Base-by-base conservation (phyloP, 2,329 filamentous ascomycete species). In the Amphichorda felina region DNA sequence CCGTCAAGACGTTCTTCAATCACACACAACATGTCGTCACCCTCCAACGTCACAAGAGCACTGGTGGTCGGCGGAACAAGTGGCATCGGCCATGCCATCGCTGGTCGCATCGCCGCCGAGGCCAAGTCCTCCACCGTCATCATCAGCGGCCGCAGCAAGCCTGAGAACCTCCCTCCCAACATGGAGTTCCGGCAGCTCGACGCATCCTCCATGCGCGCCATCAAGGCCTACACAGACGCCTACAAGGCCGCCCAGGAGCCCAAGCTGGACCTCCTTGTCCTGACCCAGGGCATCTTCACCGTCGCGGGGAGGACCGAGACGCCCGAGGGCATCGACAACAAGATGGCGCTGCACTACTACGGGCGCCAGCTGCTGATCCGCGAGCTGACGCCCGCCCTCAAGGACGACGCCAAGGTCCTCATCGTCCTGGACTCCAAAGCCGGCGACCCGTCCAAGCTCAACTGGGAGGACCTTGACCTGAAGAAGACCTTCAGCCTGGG, bases 341-440 rank as follows among this genome's bases (percentile, higher is more conserved):
- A 65, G 41, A 58, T 66, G 50, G 56, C 54, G 0, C 47, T 67
- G n/a, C 60, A 64, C 37, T 66, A 61, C 41, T 68, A 68, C 38
- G 56, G 61, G 13, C 56, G 54, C 10, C 61, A 66, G 41, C 53
- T 63, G 0, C 56, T 68, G 11, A 55, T 65, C 16, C 45, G 50
- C 11, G 57, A 62, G 26, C 49, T 68, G 4, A 40, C 57, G 1
- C 61, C 63, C 0, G 43, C 48, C 0, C 42, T 65, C n/a, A 53
- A 45, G 22, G 42, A 47, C 0, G 49, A 55, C n/a, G 50, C 58
- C 5, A 59, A 54, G 19, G 57, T 64, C 4, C 39, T 66, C 37
- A 51, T 59, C 4, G 57, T 68, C 2, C 45, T 61, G 0, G 55
- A 57, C 19, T 41, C 48, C 1, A 22, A 25, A 3, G 21, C 31